Evolutionary conservation across 768 basidiomycete genomes (phyloP), one percentile per base, ranked within the genome.

Genomic region (Russula vinacea): DNA sequence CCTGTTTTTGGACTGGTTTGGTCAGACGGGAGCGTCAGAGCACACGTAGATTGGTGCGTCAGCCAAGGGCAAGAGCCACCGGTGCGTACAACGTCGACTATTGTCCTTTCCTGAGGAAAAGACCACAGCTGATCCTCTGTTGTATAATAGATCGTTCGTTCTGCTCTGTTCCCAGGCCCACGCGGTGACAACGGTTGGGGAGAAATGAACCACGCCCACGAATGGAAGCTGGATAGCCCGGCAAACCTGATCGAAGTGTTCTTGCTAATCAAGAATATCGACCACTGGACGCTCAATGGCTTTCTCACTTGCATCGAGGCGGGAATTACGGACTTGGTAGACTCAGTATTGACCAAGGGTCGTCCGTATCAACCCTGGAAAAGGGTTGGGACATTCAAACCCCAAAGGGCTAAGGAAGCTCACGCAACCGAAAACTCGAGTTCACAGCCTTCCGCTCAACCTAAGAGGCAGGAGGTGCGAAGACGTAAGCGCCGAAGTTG

Each of bases 1-100:
- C 83, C 83, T 2, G 76, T 85, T 1, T 77, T 84, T 60, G 84
- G 83, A 7, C 71, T 85, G 6, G 78, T 84, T 17, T 84, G 83
- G 82, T 77, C 81, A 9, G 78, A 78, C 49, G 80, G 80, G 19
- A 76, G 69, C 11, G 83, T 84, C 40, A 74, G 81, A 35, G 83
- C 82, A 1, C 84, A 84, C 67, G 72, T 83, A 1, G 84, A 85
- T 68, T 84, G 84, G 84, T 82, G 79, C 61, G n/a, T 29, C 16
- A 26, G 47, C 49, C 53, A 55, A 59, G 66, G 19, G 17, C 40
- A 39, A 44, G 57, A 42, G 44, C 29, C 63, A 17, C 57, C 52
- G 35, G 66, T 65, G 29, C 24, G 66, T 53, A 26, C 42, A 17
- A 49, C 13, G n/a, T 17, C 37, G 11, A 13, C 2, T 29, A 29